Conservation (phyloP, 352 stramenopile species). For the Albugo candida region DNA sequence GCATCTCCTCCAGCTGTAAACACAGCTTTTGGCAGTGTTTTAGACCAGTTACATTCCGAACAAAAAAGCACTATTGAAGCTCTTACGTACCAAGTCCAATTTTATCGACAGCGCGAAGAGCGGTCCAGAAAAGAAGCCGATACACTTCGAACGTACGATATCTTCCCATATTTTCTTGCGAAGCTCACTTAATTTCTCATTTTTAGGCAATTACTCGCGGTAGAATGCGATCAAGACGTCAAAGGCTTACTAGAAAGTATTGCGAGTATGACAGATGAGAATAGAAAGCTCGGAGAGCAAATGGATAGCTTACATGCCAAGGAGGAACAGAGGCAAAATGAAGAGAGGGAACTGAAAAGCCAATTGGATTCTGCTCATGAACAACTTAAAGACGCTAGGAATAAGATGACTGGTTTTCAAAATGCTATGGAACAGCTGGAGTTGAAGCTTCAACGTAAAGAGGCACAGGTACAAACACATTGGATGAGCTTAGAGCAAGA, state of each 20-base stretch:
- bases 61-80: slow-evolving; percentile 72
- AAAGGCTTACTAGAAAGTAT: slow-evolving; percentile 10
- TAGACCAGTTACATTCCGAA: slow-evolving; percentile 60
- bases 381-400: slow-evolving; percentile 32
- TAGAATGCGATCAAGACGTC: slow-evolving; percentile 3
- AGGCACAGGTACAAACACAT: slow-evolving; percentile 33
- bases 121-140: slow-evolving; percentile 41
- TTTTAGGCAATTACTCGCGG: slow-evolving; percentile 12
- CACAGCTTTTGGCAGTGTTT: slow-evolving; percentile 7
- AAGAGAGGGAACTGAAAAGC: slow-evolving; percentile 10
- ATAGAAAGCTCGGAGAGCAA: slow-evolving; percentile 32
- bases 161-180: not conserved
- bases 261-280: slow-evolving; percentile 26
- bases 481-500: slow-evolving; percentile 32
- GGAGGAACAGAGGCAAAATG: slow-evolving; percentile 13
- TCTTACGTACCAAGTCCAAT: slow-evolving; percentile 48
- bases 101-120: slow-evolving; percentile 57
- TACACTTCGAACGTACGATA: slow-evolving; percentile 16
- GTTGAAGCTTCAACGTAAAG: slow-evolving; percentile 56
- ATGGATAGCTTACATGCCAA: slow-evolving; percentile 26
- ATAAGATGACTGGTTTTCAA: slow-evolving; percentile 33
- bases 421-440: slow-evolving; percentile 58
- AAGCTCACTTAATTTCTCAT: not conserved
- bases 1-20: not conserved
- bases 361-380: slow-evolving; percentile 28